Evolutionary conservation across 345 rosid genomes (phyloP).

Genomic region (Xanthoceras sorbifolium): DNA sequence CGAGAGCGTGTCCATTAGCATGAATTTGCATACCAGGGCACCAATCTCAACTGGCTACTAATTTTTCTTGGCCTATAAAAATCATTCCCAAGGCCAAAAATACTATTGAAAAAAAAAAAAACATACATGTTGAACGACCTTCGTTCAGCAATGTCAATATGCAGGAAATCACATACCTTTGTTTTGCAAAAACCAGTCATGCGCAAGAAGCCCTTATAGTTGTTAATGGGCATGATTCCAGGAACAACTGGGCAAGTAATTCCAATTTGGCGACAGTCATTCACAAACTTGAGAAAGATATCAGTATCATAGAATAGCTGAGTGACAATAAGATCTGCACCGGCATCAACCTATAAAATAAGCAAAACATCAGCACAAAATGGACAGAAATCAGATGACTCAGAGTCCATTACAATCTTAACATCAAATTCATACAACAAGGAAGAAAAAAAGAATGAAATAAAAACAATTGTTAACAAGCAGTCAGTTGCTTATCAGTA

Average conservation of each 20-base stretch:
- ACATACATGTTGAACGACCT: too few relatives aligned
- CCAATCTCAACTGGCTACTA: too few relatives aligned
- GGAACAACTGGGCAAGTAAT: slow-evolving; percentile 90
- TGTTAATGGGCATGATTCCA: slow-evolving; percentile 95
- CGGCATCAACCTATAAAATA: slow-evolving; percentile 81
- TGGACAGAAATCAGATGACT: too few relatives aligned
- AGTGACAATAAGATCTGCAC: slow-evolving; percentile 86
- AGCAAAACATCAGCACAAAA: slow-evolving; percentile 20
- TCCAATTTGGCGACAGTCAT: slow-evolving; percentile 92
- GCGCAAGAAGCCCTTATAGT: slow-evolving; percentile 88
- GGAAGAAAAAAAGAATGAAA: background rate
- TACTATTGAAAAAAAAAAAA: too few relatives aligned
- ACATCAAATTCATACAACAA: background rate
- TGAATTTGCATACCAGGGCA: too few relatives aligned
- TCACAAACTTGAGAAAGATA: slow-evolving; percentile 83
- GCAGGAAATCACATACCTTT: slow-evolving; percentile 44
- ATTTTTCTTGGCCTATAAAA: too few relatives aligned
- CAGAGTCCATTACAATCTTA: background rate
- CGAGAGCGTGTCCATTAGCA: too few relatives aligned
- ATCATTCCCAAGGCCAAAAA: too few relatives aligned
- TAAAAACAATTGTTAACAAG: too few relatives aligned
- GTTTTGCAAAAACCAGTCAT: slow-evolving; percentile 99
- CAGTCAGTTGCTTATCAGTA: too few relatives aligned
- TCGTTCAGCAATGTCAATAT: background rate
- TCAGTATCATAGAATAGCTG: slow-evolving; percentile 95